These are phyloP conservation scores for Somion occarium DNA, from an alignment of 1,284 basidiomycete species.

Conservation along the genomic window DNA sequence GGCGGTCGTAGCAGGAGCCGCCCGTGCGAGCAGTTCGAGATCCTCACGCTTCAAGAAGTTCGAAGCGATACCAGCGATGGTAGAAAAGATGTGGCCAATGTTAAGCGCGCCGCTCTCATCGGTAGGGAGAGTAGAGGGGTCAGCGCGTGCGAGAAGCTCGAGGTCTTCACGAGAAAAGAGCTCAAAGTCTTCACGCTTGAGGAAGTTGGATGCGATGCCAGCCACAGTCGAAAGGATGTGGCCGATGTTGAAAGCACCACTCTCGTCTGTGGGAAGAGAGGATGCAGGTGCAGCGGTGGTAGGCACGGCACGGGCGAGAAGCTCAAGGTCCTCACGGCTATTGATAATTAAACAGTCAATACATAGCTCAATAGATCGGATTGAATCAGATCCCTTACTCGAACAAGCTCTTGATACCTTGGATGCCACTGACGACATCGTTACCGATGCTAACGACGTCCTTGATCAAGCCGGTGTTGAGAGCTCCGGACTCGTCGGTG, in stretches of 20 bases:
- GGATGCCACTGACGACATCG: conserved; percentile 3
- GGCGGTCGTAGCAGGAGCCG: too few relatives aligned
- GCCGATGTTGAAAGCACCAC: conserved; percentile 8
- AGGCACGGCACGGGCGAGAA: background rate
- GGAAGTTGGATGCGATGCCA: conserved; percentile 7
- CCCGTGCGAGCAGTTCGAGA: conserved; percentile 7
- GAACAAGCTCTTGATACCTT: conserved; percentile 3
- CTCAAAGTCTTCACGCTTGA: conserved; percentile 1
- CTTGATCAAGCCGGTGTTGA: background rate
- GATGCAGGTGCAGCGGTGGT: background rate
- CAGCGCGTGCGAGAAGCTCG: background rate
- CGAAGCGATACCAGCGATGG: background rate
- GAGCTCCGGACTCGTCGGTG: background rate
- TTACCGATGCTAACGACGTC: conserved; percentile 8
- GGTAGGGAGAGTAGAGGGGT: background rate
- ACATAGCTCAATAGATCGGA: too few relatives aligned
- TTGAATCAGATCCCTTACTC: background rate
- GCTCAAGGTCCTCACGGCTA: conserved; percentile 1
- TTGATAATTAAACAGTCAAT: background rate
- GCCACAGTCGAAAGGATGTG: conserved; percentile 4
- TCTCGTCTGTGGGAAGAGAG: background rate
- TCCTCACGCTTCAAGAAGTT: conserved; percentile 5
- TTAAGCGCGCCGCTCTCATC: conserved; percentile 8
- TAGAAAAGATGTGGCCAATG: conserved; percentile 3
- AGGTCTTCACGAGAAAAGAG: background rate